Percentiles rank a stretch among this genome's conserved stretches.
These are phyloP conservation scores for Calonectria pteridis DNA, from an alignment of 2,329 filamentous ascomycete genomes.

Conservation along the genomic window DNA sequence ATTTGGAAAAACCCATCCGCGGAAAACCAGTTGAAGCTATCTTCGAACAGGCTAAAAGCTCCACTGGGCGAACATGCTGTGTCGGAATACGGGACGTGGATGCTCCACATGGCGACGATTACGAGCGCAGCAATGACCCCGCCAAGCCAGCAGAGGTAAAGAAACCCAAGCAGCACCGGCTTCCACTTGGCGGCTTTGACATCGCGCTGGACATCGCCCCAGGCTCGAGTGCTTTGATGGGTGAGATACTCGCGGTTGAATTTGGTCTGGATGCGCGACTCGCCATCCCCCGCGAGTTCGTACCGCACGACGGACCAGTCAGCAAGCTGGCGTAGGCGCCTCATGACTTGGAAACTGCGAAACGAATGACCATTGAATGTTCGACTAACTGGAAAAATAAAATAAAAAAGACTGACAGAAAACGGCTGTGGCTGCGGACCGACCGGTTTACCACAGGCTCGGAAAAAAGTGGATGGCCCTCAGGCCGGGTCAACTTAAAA, in stretches of 20 bases:
- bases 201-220: neutral
- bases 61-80: neutral
- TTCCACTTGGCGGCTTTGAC: neutral
- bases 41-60: neutral
- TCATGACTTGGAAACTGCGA: neutral
- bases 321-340: neutral
- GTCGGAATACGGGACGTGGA: neutral
- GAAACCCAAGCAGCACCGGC: neutral
- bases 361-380: neutral
- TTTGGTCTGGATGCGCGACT: neutral
- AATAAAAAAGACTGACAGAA: neutral
- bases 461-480: neutral
- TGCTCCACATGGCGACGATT: neutral
- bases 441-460: neutral
- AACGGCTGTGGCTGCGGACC: neutral
- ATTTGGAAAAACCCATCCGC: neutral
- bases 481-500: no score
- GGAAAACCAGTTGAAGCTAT: neutral
- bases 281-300: neutral
- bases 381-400: neutral
- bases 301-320: neutral
- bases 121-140: neutral
- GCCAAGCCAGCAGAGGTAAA: neutral
- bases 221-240: neutral
- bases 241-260: neutral